Percentiles rank a stretch among this genome's conserved stretches.
Evolutionary conservation across 2,329 filamentous ascomycete species (phyloP).

Genomic region (Ophiocordyceps polyrhachis-furcata): DNA sequence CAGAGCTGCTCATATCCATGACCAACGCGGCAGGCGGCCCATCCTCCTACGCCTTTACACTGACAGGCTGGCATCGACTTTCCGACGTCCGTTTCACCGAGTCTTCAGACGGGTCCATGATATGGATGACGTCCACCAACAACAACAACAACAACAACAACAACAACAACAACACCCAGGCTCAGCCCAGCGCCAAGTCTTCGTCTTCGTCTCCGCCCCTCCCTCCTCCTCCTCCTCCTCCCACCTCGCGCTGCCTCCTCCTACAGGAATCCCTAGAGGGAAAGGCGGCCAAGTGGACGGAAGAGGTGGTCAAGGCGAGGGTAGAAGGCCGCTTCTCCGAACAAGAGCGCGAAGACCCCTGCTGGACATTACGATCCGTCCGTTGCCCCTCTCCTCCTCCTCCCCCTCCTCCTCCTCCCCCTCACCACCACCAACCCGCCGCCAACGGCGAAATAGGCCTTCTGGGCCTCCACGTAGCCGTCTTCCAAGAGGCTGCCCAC

Average conservation of each 20-base stretch:
- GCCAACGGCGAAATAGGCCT: slow-evolving; percentile 35
- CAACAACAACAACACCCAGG: slow-evolving; percentile 29
- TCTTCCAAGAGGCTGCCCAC: slow-evolving; percentile 52
- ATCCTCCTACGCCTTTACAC: slow-evolving; percentile 51
- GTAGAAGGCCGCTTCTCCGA: slow-evolving; percentile 76
- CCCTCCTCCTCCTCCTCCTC: slow-evolving; percentile 25
- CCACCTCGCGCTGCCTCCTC: slow-evolving; percentile 48
- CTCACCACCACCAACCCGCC: neutral
- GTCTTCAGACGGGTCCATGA: slow-evolving; percentile 40
- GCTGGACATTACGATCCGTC: slow-evolving; percentile 62
- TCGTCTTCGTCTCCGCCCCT: slow-evolving; percentile 7
- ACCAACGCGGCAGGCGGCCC: slow-evolving; percentile 43
- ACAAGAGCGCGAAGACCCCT: slow-evolving; percentile 58
- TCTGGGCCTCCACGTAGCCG: slow-evolving; percentile 42
- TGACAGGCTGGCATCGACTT: slow-evolving; percentile 54
- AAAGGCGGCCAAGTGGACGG: slow-evolving; percentile 56
- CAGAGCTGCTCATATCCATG: slow-evolving; percentile 42
- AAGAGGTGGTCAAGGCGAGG: slow-evolving; percentile 73
- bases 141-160: slow-evolving; percentile 29
- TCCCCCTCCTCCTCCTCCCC: neutral
- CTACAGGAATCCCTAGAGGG: slow-evolving; percentile 61
- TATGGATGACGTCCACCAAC: slow-evolving; percentile 47
- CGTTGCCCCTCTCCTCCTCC: slow-evolving; percentile 21
- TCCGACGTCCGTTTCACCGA: slow-evolving; percentile 56
- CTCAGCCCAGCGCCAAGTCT: slow-evolving; percentile 27